Evolutionary conservation across 2,329 filamentous ascomycete genomes (phyloP), one percentile per base, ranked within the genome.

Genomic region (Microdochium nivale): DNA sequence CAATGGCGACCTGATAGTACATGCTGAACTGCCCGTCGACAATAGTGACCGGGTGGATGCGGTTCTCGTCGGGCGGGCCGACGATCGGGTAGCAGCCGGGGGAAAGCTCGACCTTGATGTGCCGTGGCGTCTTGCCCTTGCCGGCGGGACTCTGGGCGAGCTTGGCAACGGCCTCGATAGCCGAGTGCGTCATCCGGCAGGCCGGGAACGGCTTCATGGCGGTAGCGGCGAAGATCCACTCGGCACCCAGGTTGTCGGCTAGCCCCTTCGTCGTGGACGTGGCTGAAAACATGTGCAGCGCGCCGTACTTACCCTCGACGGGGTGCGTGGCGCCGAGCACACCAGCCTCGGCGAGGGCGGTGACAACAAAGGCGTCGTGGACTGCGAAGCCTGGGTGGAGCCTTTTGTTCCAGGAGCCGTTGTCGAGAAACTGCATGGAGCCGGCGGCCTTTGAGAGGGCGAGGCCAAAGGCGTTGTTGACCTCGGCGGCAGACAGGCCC

Each of bases 21-120:
- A 60, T 62, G 52, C 60, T 62, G 53, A 64, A 63, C 47, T 64
- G 62, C 13, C 55, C 62, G 43, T 65, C 62, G 23, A 63, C 61
- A 13, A 61, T 48, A 25, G 57, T 63, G 52, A 56, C 55, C 1
- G 62, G 60, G 13, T 59, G 58, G 3, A 56, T 35, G 48, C 56
- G 62, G 44, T 64, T 63, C 9, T 58, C 52, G 3, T 55, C 53
- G 1, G 54, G 54, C n/a, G 52, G 52, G 16, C 59, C 57, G 2
- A 62, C 56, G 47, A 63, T 57, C 13, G 53, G 49, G 47, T 59
- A 58, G 37, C 59, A 58, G 14, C 54, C 54, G 2, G 60, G 56
- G 5, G 51, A 55, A 19, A 62, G 50, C 27, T 54, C 55, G 24
- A 63, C 59, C 1, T 48, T 53, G 51, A 62, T 55, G 21, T 49